phyloP scores from a whole-genome alignment of 2,329 filamentous ascomycete genomes.

The Calonectria pteridis region DNA sequence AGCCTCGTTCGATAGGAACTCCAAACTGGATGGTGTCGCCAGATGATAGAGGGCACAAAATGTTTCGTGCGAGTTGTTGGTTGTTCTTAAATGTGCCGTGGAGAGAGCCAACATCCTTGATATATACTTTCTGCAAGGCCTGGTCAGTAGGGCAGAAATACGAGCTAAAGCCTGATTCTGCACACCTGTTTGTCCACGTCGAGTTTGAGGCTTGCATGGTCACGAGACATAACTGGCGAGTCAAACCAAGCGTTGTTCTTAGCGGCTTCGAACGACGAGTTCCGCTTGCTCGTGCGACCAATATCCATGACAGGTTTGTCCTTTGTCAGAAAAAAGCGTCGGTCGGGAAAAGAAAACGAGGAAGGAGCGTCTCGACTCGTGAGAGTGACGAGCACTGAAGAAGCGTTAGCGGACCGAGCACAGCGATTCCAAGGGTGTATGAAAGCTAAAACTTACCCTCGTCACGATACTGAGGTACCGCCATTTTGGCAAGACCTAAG shows the following conservation, averaged over 20 bases:
- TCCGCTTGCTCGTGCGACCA: conserved; percentile 60
- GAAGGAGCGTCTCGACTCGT: conserved; percentile 38
- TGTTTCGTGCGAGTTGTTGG: conserved; percentile 33
- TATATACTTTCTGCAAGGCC: conserved; percentile 54
- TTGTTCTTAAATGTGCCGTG: conserved; percentile 66
- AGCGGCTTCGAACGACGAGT: conserved; percentile 48
- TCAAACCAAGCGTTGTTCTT: conserved; percentile 75
- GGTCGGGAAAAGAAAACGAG: conserved; percentile 39
- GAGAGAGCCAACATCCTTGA: conserved; percentile 63
- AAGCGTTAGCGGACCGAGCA: conserved; percentile 27
- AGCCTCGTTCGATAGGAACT: conserved; percentile 50
- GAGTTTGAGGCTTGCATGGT: conserved; percentile 70
- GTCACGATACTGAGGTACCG: conserved; percentile 41
- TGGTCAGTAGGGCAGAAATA: conserved; percentile 35
- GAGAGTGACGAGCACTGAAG: conserved; percentile 49
- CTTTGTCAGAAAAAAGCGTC: conserved; percentile 49
- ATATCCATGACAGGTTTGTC: conserved; percentile 49
- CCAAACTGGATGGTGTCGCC: conserved; percentile 54
- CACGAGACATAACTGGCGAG: conserved; percentile 77
- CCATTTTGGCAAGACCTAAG: conserved; percentile 30
- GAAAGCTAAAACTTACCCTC: conserved; percentile 35
- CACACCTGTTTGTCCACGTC: conserved; percentile 60
- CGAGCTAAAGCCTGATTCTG: not conserved
- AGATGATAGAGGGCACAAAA: conserved; percentile 32
- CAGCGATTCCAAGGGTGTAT: not conserved